phyloP scores from a whole-genome alignment of 768 basidiomycete species.

The Pholiota microspora region DNA sequence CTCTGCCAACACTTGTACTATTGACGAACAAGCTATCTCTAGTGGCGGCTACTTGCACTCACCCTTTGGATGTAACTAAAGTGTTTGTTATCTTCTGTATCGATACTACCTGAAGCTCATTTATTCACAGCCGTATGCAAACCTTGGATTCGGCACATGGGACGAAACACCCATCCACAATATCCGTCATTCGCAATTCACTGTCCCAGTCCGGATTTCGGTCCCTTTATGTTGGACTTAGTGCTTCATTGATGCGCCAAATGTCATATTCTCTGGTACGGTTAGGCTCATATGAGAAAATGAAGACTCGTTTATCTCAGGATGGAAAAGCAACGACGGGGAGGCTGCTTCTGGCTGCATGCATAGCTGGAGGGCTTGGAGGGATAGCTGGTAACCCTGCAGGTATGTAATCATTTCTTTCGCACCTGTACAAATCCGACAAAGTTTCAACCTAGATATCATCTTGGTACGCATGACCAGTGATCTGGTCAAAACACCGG shows the following conservation, averaged over 20 bases:
- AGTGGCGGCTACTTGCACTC: constrained; percentile 83
- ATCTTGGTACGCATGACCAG: constrained; percentile 86
- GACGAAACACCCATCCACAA: constrained; percentile 58
- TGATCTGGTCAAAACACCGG: constrained; percentile 72
- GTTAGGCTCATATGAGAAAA: constrained; percentile 77
- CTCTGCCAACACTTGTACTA: not conserved
- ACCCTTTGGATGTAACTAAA: constrained; percentile 85
- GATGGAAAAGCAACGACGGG: constrained; percentile 50
- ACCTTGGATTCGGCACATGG: constrained; percentile 49
- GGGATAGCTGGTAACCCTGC: constrained; percentile 86
- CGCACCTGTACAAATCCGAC: constrained; percentile 3
- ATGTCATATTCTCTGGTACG: constrained; percentile 91
- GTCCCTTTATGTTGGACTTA: constrained; percentile 79
- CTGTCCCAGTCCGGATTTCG: constrained; percentile 65
- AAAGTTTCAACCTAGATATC: constrained; percentile 45
- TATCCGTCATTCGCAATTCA: constrained; percentile 62
- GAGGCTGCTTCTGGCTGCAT: constrained; percentile 62
- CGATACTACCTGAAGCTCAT: not conserved
- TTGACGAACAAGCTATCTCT: constrained; percentile 9
- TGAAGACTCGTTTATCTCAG: constrained; percentile 56
- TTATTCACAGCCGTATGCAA: constrained; percentile 68
- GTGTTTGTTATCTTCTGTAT: constrained; percentile 46
- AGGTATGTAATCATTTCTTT: constrained; percentile 35
- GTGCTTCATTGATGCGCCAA: constrained; percentile 81
- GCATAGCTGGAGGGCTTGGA: constrained; percentile 75